Base-by-base conservation (phyloP, 2,329 filamentous ascomycete species). In the Aspergillus brasiliensis region DNA sequence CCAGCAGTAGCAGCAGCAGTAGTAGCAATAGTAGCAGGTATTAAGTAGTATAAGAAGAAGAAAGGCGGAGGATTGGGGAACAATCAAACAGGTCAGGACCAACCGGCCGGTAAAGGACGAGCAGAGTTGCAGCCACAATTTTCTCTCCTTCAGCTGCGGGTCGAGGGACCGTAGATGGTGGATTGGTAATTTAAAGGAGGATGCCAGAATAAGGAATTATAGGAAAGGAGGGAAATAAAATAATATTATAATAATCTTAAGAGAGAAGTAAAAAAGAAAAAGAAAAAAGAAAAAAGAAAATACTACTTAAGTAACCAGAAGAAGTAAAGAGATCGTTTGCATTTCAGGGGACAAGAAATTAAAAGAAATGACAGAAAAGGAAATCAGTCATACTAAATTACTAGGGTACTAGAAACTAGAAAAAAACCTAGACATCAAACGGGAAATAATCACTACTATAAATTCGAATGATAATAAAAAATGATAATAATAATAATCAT, bases 71-170 rank as follows among this genome's bases (percentile, higher is more conserved):
- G 59, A 51, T 49, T 23, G 40, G 19, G 31, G 40, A 44, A 44
- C 40, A 40, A 28, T 38, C 34, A 44, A 44, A 34, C 25, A 55
- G 52, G 27, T 28, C 52, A 49, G 51, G 47, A 51, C 55, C 44
- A 54, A 54, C 48, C 53, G 55, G 46, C 44, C 40, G 52, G 51
- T 57, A 61, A 44, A 34, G 25, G 37, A 51, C 19, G 40, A 34
- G 31, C 62, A 58, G 55, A 42, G 17, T 38, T 59, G 58, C 60
- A 60, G 58, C 49, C 54, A 57, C 28, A 34, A 34, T 54, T 23
- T 34, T 52, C 21, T 4, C 46, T 44, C 40, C 40, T 44, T 59
- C 34, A 55, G 56, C 44, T 61, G 56, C 52, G 52, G 52, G 52
- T 55, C 52, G 40, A 55, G 37, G 34, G 19, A 52, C 51, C 51